These are phyloP conservation scores for Globisporangium paddicum DNA, from an alignment of 352 stramenopile genomes.

Conservation along the genomic window DNA sequence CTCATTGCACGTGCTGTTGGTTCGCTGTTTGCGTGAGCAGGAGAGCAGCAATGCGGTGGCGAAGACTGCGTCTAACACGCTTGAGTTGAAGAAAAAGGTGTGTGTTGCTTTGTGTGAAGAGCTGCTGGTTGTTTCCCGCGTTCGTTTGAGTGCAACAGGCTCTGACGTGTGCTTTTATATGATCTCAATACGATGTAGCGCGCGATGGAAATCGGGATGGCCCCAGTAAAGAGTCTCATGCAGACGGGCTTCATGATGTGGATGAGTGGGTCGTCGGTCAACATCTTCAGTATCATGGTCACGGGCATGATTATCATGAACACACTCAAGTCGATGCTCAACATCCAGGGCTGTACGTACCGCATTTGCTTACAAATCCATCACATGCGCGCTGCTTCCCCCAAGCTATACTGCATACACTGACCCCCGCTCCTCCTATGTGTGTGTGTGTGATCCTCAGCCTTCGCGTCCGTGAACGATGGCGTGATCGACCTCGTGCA, in stretches of 20 bases:
- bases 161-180: too few species aligned
- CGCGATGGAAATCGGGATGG: constrained; percentile 88
- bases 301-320: constrained; percentile 92
- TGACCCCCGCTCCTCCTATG: not conserved
- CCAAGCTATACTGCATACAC: not conserved
- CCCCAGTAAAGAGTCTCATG: constrained; percentile 89
- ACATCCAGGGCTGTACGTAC: constrained; percentile 54
- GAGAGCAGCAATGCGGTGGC: constrained; percentile 48
- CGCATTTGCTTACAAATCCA: not conserved
- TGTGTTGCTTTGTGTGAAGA: not conserved
- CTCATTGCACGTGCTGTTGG: not conserved
- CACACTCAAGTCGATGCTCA: constrained; percentile 88
- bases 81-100: constrained; percentile 87
- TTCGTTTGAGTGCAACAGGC: constrained; percentile 6
- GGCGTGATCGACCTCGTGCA: constrained; percentile 75
- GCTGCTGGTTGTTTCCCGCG: not conserved
- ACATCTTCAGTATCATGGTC: constrained; percentile 96
- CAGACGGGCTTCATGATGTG: constrained; percentile 96
- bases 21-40: constrained; percentile 18
- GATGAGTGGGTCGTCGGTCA: constrained; percentile 93
- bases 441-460: constrained; percentile 19
- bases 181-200: too few species aligned
- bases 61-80: constrained; percentile 62
- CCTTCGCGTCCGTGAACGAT: constrained; percentile 75
- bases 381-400: not conserved